These are phyloP conservation scores for Pilaira anomala DNA, from an alignment of 192 early-diverging fungal species.

Conservation along the genomic window DNA sequence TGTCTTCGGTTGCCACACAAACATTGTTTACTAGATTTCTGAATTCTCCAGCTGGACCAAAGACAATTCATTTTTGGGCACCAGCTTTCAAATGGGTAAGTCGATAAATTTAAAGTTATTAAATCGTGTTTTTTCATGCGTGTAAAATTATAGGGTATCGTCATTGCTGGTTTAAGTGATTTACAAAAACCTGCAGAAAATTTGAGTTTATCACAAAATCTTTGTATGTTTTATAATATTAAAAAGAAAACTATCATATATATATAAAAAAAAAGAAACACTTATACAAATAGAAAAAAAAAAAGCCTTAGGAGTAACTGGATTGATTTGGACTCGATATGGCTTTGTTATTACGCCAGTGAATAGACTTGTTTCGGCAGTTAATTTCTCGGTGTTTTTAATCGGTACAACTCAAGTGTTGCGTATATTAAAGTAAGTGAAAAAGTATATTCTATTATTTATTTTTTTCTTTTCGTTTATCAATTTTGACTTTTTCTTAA, in stretches of 20 bases:
- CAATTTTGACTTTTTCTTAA: no score
- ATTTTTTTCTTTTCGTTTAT: neutral
- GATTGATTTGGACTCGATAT: constrained; percentile 96
- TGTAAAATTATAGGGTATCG: constrained; percentile 64
- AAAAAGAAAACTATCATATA: no score
- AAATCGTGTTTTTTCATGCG: neutral
- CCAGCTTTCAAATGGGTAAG: constrained; percentile 87
- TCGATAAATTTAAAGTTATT: neutral
- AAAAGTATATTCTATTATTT: neutral
- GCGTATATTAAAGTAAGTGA: constrained; percentile 70
- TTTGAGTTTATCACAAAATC: constrained; percentile 78
- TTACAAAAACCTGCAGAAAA: constrained; percentile 84
- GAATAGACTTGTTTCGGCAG: constrained; percentile 84
- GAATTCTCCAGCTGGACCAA: constrained; percentile 78
- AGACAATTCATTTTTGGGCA: constrained; percentile 98
- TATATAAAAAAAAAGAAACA: no score
- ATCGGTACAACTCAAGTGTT: constrained; percentile 86
- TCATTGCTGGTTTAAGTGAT: constrained; percentile 91
- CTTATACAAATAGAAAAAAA: neutral
- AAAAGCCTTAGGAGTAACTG: constrained; percentile 85
- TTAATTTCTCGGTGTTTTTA: constrained; percentile 90
- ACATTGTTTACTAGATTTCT: constrained; percentile 70
- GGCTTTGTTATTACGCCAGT: constrained; percentile 89
- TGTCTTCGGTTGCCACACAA: constrained; percentile 39
- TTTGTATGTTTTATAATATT: constrained; percentile 49